Percentiles rank a stretch among this genome's conserved stretches.
Evolutionary conservation across 2,329 filamentous ascomycete species (phyloP).

Genomic region (Pyrenophora graminea): DNA sequence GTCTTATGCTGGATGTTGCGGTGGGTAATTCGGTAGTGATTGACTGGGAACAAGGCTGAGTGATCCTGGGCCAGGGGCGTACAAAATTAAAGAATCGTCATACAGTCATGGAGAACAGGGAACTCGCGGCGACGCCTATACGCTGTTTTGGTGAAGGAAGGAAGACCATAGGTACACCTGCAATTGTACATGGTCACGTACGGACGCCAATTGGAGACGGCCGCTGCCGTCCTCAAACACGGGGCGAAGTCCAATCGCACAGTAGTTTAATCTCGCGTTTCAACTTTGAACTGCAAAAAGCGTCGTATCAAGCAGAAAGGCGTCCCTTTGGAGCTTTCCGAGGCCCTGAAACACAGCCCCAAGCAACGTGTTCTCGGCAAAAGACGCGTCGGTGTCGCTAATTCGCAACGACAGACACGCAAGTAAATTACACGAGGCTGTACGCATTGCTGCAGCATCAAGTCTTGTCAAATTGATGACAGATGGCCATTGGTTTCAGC

Average conservation of each 20-base stretch:
- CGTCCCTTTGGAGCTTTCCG: conserved; percentile 17
- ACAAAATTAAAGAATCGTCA: conserved; percentile 23
- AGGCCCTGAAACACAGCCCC: conserved; percentile 18
- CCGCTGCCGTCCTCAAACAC: conserved; percentile 26
- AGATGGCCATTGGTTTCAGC: conserved; percentile 32
- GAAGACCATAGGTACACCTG: conserved; percentile 12
- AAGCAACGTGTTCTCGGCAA: conserved; percentile 2
- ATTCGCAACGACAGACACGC: conserved; percentile 5
- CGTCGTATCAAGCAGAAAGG: conserved; percentile 13
- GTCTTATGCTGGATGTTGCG: conserved; percentile 7
- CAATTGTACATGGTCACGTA: conserved; percentile 1
- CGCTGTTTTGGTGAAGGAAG: conserved; percentile 14
- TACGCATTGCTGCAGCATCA: background rate
- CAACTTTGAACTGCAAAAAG: conserved; percentile 16
- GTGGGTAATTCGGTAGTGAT: conserved; percentile 7
- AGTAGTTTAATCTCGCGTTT: conserved; percentile 17
- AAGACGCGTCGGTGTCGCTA: conserved; percentile 6
- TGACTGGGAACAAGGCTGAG: conserved; percentile 14
- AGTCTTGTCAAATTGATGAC: conserved; percentile 5
- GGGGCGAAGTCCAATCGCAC: conserved; percentile 13
- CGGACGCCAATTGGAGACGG: conserved; percentile 30
- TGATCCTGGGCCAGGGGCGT: conserved; percentile 28
- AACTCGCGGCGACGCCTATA: conserved; percentile 5
- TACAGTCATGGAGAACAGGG: conserved; percentile 9
- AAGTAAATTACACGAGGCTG: conserved; percentile 16